Evolutionary conservation across 345 rosid genomes (phyloP).

Genomic region (Ceriops zippeliana): DNA sequence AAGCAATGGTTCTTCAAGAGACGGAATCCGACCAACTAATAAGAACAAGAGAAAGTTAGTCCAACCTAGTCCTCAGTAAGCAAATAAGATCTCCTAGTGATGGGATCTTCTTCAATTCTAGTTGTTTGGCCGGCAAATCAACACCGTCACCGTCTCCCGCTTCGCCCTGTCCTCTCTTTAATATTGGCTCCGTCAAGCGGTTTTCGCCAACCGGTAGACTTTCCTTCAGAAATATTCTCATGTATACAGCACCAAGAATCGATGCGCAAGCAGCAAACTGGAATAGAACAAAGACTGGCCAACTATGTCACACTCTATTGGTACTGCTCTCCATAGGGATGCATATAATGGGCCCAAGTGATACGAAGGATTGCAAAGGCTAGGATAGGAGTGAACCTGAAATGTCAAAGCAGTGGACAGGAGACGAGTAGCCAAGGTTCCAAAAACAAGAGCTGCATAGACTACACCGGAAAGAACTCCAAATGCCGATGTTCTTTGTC

Average conservation of each 20-base stretch:
- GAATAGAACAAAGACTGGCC: background rate
- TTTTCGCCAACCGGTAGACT: conserved; percentile 20
- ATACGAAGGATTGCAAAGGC: no score
- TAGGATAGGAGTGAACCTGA: conserved; percentile 40
- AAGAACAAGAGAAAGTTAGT: background rate
- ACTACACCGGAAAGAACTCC: conserved; percentile 59
- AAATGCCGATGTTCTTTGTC: conserved; percentile 60
- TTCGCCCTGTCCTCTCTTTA: conserved; percentile 26
- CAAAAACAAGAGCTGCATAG: conserved; percentile 49
- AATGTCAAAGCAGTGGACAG: conserved; percentile 49
- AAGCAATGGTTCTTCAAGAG: no score
- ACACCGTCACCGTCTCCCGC: conserved; percentile 10
- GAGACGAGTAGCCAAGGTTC: conserved; percentile 70
- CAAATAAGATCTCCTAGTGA: conserved; percentile 44
- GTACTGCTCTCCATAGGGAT: no score
- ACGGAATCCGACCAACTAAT: no score
- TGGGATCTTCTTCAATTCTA: conserved; percentile 48
- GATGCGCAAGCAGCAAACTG: conserved; percentile 61
- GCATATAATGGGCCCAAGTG: no score
- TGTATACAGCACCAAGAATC: conserved; percentile 57
- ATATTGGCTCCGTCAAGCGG: conserved; percentile 42
- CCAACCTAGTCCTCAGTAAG: conserved; percentile 60
- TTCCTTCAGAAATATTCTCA: conserved; percentile 77
- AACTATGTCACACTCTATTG: background rate
- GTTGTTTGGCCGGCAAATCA: conserved; percentile 11